Conservation (phyloP, 1,284 basidiomycete species). For the Marasmius oreades region DNA sequence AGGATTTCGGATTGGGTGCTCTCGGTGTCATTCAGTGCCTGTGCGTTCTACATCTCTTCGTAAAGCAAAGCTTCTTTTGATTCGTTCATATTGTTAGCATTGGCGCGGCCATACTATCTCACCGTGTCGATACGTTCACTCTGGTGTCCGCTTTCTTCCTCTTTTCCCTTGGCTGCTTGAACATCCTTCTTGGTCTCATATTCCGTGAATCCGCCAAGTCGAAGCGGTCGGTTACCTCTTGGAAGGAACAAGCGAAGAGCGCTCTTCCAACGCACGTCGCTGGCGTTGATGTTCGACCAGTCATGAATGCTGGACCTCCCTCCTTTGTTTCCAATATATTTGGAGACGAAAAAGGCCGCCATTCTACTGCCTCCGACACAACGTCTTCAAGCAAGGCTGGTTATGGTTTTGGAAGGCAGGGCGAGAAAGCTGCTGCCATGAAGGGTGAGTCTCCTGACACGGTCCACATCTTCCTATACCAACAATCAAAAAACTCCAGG, state of each 20-base stretch:
- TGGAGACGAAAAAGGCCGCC: conserved; percentile 31
- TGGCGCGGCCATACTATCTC: conserved; percentile 79
- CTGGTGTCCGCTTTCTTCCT: conserved; percentile 87
- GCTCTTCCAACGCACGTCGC: conserved; percentile 49
- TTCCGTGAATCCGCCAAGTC: conserved; percentile 62
- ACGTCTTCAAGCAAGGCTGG: conserved; percentile 35
- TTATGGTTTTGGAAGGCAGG: conserved; percentile 67
- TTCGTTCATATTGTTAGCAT: conserved; percentile 40
- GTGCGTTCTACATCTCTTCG: conserved; percentile 34
- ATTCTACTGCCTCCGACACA: conserved; percentile 18
- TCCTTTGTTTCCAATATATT: conserved; percentile 34
- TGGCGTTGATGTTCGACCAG: conserved; percentile 27
- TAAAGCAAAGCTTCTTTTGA: conserved; percentile 3
- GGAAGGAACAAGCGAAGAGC: conserved; percentile 53
- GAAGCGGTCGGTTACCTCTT: conserved; percentile 59
- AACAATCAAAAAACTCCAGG: conserved; percentile 20
- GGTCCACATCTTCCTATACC: conserved; percentile 1
- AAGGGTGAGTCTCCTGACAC: conserved; percentile 35
- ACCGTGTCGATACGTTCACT: conserved; percentile 81
- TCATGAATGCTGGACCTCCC: conserved; percentile 26
- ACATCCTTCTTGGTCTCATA: conserved; percentile 75
- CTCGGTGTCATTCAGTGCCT: conserved; percentile 83
- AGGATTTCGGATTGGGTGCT: conserved; percentile 77
- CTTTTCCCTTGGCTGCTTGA: conserved; percentile 80
- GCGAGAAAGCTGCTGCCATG: conserved; percentile 70